These are phyloP conservation scores for Ophiostoma novo-ulmi DNA, from an alignment of 2,329 filamentous ascomycete genomes.

Conservation along the genomic window DNA sequence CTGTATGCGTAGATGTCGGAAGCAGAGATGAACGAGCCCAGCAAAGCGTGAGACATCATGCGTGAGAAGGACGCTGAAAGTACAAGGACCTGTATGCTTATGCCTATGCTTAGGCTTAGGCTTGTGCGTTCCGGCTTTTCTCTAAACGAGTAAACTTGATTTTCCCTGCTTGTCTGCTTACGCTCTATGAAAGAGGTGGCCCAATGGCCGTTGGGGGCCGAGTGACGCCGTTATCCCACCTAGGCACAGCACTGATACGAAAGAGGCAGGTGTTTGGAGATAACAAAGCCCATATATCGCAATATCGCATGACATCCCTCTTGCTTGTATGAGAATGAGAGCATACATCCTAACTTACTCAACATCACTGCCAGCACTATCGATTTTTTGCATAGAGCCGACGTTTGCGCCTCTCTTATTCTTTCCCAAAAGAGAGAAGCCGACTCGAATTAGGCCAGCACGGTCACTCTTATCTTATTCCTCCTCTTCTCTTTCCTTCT, in stretches of 20 bases:
- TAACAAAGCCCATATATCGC: background rate
- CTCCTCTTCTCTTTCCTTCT: background rate
- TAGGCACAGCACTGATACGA: background rate
- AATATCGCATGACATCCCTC: background rate
- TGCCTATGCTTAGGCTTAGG: background rate
- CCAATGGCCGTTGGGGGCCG: background rate
- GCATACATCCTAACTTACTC: background rate
- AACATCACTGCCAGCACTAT: conserved; percentile 1
- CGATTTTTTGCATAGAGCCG: background rate
- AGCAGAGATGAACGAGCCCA: background rate
- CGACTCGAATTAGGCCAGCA: background rate
- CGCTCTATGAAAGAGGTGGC: background rate
- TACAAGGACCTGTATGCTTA: background rate
- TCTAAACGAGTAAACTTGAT: background rate
- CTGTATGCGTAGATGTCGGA: background rate
- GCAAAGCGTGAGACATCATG: background rate
- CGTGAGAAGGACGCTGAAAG: background rate
- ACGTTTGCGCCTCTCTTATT: background rate
- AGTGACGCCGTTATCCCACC: conserved; percentile 6
- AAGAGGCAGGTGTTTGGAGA: background rate
- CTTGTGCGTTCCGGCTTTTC: too few species aligned
- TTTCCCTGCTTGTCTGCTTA: background rate
- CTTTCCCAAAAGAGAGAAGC: background rate
- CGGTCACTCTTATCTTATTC: background rate
- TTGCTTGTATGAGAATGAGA: too few species aligned